phyloP scores from a whole-genome alignment of 306 rosid genomes.

The Prinsepia uniflora region DNA sequence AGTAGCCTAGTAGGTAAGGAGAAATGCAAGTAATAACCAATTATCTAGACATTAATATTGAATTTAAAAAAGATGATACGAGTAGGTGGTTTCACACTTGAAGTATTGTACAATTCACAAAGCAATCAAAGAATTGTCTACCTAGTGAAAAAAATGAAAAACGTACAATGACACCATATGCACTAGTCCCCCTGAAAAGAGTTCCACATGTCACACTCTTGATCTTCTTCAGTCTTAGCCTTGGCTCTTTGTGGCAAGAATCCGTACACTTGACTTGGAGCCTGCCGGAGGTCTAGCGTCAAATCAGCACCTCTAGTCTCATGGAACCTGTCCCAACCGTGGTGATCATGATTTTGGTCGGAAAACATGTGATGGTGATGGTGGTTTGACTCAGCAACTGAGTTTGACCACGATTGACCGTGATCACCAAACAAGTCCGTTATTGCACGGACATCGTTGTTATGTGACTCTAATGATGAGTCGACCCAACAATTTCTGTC shows the following conservation, averaged over 20 bases:
- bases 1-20: too few relatives aligned
- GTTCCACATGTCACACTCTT: constrained; percentile 42
- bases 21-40: too few relatives aligned
- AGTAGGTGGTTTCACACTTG: too few relatives aligned
- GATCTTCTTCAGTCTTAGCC: constrained; percentile 38
- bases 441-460: constrained; percentile 13
- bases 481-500: constrained; percentile 44
- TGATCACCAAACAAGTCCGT: constrained; percentile 24
- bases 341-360: constrained; percentile 29
- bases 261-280: constrained; percentile 36
- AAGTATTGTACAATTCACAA: not conserved
- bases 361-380: constrained; percentile 51
- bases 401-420: constrained; percentile 31
- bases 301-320: constrained; percentile 25
- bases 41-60: too few relatives aligned
- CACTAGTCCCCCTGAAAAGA: constrained; percentile 27
- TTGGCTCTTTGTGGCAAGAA: constrained; percentile 29
- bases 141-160: not conserved
- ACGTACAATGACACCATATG: not conserved
- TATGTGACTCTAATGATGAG: constrained; percentile 10
- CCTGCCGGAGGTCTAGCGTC: constrained; percentile 43
- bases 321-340: constrained; percentile 32
- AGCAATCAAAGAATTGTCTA: not conserved
- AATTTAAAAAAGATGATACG: too few relatives aligned
- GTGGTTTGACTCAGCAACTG: constrained; percentile 11